Base-by-base conservation (phyloP, 2,329 filamentous ascomycete species). In the Neopestalotiopsis rosae region DNA sequence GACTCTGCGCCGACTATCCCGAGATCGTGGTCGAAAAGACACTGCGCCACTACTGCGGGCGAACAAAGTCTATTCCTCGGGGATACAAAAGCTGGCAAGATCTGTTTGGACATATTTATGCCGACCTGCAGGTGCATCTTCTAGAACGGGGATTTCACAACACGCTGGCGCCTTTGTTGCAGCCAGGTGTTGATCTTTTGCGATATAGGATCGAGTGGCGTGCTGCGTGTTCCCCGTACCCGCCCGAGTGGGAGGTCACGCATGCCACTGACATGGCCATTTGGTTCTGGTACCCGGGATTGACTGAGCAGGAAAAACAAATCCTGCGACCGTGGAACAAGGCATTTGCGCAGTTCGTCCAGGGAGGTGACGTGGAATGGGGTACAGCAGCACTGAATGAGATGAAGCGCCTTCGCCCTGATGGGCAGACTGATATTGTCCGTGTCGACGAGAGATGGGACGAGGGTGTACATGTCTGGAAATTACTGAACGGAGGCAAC, bases 171-270 rank as follows among this genome's bases (percentile, higher is more conserved):
- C 42, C 40, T 42, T 59, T 57, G 12, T 57, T 69, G 10, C 57
- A 66, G 67, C 68, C 69, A 3, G 68, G 69, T 1, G 62, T 63
- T 14, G 69, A 71, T 9, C 24, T 71, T 5, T 38, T 71, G 40
- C 59, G 69, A 10, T 71, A 71, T 38, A 66, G 69, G 10, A 67
- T 71, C 24, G 69, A 69, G 56, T 67, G 69, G 65, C 67, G 69
- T 5, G 61, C 66, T 17, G 68, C 61, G 10, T 70, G 65, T 14
- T 45, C 30, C 38, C 65, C 34, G 3, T 61, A 68, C 5, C 65
- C 66, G 3, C 65, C 69, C 10, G 68, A 71, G 56, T 67, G 61
- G 65, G 68, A 68, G 9, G 69, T 71, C 5, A 69, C 68, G 0
- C 69, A 71, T 20, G 65, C 66, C 5, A 69, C 68, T 3, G 69